These are phyloP conservation scores for Parathielavia appendiculata DNA, from an alignment of 495 filamentous ascomycete genomes.

Conservation along the genomic window DNA sequence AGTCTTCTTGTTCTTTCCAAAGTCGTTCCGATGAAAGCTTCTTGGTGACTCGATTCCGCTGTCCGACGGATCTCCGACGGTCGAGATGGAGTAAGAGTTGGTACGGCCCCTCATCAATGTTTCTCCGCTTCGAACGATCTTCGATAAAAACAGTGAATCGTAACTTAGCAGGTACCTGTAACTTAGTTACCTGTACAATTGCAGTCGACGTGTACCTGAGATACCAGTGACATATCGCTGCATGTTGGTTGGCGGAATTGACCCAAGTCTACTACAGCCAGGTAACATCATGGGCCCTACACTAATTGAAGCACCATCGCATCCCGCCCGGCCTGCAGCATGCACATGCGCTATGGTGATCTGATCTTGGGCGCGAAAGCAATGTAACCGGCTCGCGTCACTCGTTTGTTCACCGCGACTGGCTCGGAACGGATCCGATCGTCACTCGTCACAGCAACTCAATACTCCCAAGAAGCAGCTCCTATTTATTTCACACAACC, in stretches of 20 bases:
- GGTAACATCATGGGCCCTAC: background rate
- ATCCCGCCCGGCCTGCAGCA: constrained; percentile 2
- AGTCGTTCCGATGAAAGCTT: background rate
- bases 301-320: background rate
- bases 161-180: too few relatives aligned
- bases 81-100: too few relatives aligned
- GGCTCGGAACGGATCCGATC: background rate
- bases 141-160: too few relatives aligned
- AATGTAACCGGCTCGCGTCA: background rate
- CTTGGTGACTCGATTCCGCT: background rate
- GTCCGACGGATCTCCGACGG: too few relatives aligned
- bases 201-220: too few relatives aligned
- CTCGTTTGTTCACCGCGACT: background rate
- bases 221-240: background rate
- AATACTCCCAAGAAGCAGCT: background rate
- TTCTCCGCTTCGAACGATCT: too few relatives aligned
- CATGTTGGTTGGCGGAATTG: background rate
- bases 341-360: background rate
- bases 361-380: background rate
- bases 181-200: too few relatives aligned
- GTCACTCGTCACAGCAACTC: constrained; percentile 1
- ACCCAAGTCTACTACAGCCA: too few relatives aligned
- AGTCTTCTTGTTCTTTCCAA: background rate
- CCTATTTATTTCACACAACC: background rate
- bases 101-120: too few relatives aligned